Evolutionary conservation across 2,329 filamentous ascomycete genomes (phyloP).

Genomic region (Harringtonia lauricola): DNA sequence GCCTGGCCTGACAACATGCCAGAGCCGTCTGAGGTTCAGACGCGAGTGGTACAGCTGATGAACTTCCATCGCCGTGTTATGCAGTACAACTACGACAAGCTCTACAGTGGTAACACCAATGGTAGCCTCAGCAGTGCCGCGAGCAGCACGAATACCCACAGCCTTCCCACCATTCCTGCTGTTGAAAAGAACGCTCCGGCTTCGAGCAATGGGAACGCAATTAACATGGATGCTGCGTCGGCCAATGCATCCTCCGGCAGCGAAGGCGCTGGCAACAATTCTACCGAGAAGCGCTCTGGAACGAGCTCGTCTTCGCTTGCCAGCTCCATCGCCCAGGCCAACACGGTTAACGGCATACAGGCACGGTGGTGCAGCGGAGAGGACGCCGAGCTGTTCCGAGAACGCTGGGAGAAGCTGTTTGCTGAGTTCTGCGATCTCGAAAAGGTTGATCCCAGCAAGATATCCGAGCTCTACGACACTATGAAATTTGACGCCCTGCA

Average conservation of each 20-base stretch:
- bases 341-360: constrained; percentile 62
- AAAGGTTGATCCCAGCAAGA: constrained; percentile 97
- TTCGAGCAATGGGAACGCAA: neutral
- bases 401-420: constrained; percentile 98
- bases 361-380: constrained; percentile 93
- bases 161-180: too few species aligned
- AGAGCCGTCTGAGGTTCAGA: constrained; percentile 86
- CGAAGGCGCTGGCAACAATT: constrained; percentile 30
- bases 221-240: too few species aligned
- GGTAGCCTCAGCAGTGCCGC: neutral
- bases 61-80: constrained; percentile 94
- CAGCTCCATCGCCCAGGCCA: constrained; percentile 37
- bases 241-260: too few species aligned
- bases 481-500: constrained; percentile 99
- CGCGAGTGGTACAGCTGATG: constrained; percentile 89
- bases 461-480: constrained; percentile 95
- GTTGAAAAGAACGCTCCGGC: constrained; percentile 1
- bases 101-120: constrained; percentile 43
- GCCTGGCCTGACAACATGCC: constrained; percentile 96
- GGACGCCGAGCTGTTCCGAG: constrained; percentile 86
- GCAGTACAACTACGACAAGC: constrained; percentile 81
- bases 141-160: neutral
- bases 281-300: too few species aligned
- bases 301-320: constrained; percentile 29
- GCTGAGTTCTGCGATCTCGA: constrained; percentile 92